Conservation (phyloP, 306 rosid genomes). For the Prunus mume region DNA sequence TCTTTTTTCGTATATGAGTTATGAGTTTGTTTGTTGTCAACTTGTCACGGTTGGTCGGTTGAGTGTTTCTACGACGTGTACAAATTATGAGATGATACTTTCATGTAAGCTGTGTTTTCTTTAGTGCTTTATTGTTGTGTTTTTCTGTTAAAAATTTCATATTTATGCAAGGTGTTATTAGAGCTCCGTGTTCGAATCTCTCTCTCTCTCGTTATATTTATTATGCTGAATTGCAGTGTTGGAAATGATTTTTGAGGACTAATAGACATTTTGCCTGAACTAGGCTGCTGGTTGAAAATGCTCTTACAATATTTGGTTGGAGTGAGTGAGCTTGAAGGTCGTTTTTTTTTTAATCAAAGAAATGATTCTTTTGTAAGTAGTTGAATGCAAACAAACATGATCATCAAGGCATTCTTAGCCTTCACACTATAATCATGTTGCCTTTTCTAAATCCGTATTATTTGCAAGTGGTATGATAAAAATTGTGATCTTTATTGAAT, state of each 20-base stretch:
- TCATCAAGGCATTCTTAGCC: background rate
- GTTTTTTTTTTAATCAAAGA: background rate
- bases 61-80: background rate
- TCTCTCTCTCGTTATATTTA: too few relatives aligned
- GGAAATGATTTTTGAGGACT: too few relatives aligned
- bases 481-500: too few relatives aligned
- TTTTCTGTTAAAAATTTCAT: too few relatives aligned
- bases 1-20: background rate
- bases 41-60: background rate
- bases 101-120: background rate
- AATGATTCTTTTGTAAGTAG: background rate
- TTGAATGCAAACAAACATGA: background rate
- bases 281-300: too few relatives aligned
- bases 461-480: too few relatives aligned
- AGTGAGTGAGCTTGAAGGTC: background rate
- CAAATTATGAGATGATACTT: background rate
- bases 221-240: fast-evolving
- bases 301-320: background rate
- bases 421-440: too few relatives aligned
- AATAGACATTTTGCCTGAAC: too few relatives aligned
- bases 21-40: background rate
- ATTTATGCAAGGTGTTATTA: too few relatives aligned
- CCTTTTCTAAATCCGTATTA: too few relatives aligned
- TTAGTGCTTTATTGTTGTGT: background rate
- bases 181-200: too few relatives aligned